Conservation (phyloP, 2,329 filamentous ascomycete genomes). For the Talaromyces sp. region DNA sequence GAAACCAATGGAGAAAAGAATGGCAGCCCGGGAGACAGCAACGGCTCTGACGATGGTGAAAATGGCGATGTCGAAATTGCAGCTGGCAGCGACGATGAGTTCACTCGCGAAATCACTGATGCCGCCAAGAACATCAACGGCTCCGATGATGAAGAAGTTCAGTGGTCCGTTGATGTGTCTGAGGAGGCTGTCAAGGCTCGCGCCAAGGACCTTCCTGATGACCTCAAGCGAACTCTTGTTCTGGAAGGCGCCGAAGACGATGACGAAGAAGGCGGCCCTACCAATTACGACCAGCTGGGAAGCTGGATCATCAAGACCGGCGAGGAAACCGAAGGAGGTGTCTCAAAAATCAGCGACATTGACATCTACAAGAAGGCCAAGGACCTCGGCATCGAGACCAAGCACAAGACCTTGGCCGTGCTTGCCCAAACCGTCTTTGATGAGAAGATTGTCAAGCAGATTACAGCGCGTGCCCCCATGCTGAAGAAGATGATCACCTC, state of each 20-base stretch:
- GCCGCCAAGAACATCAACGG: slow-evolving; percentile 65
- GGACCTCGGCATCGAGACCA: slow-evolving; percentile 87
- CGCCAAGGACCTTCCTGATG: slow-evolving; percentile 85
- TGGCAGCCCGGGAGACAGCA: slow-evolving; percentile 62
- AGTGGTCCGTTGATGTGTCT: slow-evolving; percentile 93
- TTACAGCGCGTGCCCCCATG: slow-evolving; percentile 75
- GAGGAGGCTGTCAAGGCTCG: slow-evolving; percentile 93
- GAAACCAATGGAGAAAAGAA: slow-evolving; percentile 56
- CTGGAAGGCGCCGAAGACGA: slow-evolving; percentile 76
- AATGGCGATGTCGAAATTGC: slow-evolving; percentile 64
- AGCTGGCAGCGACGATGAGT: slow-evolving; percentile 84
- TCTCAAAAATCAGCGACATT: slow-evolving; percentile 79
- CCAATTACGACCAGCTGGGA: slow-evolving; percentile 82
- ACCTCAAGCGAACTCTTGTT: slow-evolving; percentile 88
- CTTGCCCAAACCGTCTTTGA: slow-evolving; percentile 92
- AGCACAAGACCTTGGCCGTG: slow-evolving; percentile 89
- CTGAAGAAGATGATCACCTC: slow-evolving; percentile 89
- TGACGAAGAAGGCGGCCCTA: slow-evolving; percentile 70
- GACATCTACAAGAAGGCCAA: slow-evolving; percentile 96
- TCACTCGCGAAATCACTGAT: slow-evolving; percentile 68
- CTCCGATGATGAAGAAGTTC: slow-evolving; percentile 68
- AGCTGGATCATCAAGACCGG: slow-evolving; percentile 82
- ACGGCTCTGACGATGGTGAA: slow-evolving; percentile 56
- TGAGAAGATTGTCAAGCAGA: slow-evolving; percentile 82
- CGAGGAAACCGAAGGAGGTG: slow-evolving; percentile 62